Base-by-base conservation (phyloP, 169 alveolate species). In the Ichthyophthirius multifiliis region DNA sequence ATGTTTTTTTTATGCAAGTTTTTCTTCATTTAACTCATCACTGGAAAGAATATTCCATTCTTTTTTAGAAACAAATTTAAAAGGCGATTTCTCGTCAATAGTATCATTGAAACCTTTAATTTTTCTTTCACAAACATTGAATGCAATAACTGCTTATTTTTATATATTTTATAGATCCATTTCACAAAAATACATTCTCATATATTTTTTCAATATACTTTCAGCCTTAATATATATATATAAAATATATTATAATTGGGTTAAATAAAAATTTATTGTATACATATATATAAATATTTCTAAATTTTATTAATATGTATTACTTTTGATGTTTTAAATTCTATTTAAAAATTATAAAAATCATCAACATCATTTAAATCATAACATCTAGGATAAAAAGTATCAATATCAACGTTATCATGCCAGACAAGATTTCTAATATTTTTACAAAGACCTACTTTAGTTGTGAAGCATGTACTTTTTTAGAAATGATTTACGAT, bases 311-410 rank as follows among this genome's bases (percentile, higher is more conserved):
- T n/a, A 23, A 65, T 35, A 15, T 83, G 44, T 39, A 88, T 91
- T 34, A 94, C 95, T 63, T 84, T 90, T 4, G 88, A 76, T 4
- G 87, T 86, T 80, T 95, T 92, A 75, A 89, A 95, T n/a, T 95
- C 96, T 78, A 84, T 89, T n/a, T 86, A 74, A 83, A 94, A 95
- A 65, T 95, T 97, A 55, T 93, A 95, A 12, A 82, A 80, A 37
- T 92, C 96, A n/a, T 86, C 90, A 55, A 84, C 83, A 65, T 92
- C 93, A 65, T 90, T 80, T 31, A 93, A 73, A 80, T 95, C 97
- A 84, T 83, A 93, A n/a, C 97, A 89, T 78, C 96, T 85, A 9
- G 98, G 98, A 67, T 86, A 95, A 85, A 94, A 95, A n/a, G 91
- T 87, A 81, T 94, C 96, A 7, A 91, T 83, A 65, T 94, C 95